phyloP scores from a whole-genome alignment of 1,284 basidiomycete genomes.

The Mycena citricolor region DNA sequence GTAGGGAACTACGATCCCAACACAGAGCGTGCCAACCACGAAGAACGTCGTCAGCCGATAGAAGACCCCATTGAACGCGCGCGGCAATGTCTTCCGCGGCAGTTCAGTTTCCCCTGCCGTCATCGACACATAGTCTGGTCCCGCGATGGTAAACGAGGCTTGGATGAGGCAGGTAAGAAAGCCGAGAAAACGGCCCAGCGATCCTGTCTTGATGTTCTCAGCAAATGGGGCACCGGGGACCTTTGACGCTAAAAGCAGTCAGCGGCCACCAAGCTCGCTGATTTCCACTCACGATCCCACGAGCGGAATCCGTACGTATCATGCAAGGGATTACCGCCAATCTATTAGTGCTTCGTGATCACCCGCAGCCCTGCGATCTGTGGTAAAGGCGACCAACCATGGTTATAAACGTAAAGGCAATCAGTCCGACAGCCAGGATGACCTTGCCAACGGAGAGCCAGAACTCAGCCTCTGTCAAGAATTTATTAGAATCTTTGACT shows the following conservation, averaged over 20 bases:
- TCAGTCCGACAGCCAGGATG: conserved; percentile 55
- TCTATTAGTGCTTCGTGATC: not conserved
- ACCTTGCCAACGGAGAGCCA: conserved; percentile 56
- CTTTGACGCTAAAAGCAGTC: conserved; percentile 27
- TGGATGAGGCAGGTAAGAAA: conserved; percentile 48
- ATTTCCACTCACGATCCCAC: conserved; percentile 52
- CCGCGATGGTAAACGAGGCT: conserved; percentile 47
- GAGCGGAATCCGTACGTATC: conserved; percentile 61
- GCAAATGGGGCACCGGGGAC: conserved; percentile 46
- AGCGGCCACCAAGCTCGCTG: too few species aligned
- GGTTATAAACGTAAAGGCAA: conserved; percentile 57
- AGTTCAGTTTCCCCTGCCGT: conserved; percentile 46
- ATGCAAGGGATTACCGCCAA: conserved; percentile 65
- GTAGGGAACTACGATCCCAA: conserved; percentile 71
- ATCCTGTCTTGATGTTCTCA: conserved; percentile 42
- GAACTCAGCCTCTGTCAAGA: conserved; percentile 54
- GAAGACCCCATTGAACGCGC: conserved; percentile 44
- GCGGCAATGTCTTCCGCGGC: conserved; percentile 42
- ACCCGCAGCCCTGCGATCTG: not conserved
- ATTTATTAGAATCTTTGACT: not conserved
- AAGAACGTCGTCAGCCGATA: conserved; percentile 52
- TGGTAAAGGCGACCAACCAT: conserved; percentile 37
- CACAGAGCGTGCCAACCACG: conserved; percentile 53
- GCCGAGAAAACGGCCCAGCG: conserved; percentile 45
- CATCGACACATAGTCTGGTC: conserved; percentile 51